Conservation (phyloP, 257 asterid genomes). For the Gardenia jasminoides region DNA sequence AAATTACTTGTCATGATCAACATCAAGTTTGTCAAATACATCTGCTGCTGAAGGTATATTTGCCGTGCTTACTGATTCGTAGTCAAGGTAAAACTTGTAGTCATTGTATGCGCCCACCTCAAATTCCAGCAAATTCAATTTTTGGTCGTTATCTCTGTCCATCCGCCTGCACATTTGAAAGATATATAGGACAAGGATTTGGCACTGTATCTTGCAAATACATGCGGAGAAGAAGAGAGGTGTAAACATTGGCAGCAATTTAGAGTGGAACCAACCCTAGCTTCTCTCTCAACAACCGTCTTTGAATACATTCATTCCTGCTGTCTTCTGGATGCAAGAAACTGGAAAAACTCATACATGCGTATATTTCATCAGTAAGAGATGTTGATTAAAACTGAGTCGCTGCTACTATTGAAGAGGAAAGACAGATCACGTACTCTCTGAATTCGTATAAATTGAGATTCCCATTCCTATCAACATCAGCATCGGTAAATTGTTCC, state of each 20-base stretch:
- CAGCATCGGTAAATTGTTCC: constrained; percentile 41
- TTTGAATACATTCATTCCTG: constrained; percentile 28
- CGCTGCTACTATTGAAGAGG: too few relatives aligned
- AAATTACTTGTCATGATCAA: constrained; percentile 28
- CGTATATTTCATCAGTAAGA: too few relatives aligned
- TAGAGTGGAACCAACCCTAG: constrained; percentile 17
- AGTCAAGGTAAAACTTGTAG: constrained; percentile 26
- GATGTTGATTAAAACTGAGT: too few relatives aligned
- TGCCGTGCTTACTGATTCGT: constrained; percentile 11
- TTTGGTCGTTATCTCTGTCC: constrained; percentile 29
- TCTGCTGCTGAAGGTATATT: constrained; percentile 12
- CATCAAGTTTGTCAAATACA: constrained; percentile 30
- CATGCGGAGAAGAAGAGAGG: too few relatives aligned
- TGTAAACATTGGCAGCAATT: background rate
- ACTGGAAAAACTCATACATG: constrained; percentile 13
- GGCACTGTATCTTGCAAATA: background rate
- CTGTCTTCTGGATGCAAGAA: constrained; percentile 44
- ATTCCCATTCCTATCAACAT: constrained; percentile 33
- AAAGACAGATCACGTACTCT: constrained; percentile 27
- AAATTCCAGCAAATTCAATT: constrained; percentile 30
- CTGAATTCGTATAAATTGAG: constrained; percentile 40
- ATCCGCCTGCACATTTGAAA: constrained; percentile 17
- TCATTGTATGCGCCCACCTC: constrained; percentile 25
- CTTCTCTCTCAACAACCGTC: constrained; percentile 33
- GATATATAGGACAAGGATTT: background rate